These are phyloP conservation scores for Linum trigynum DNA, from an alignment of 345 rosid genomes.

Conservation along the genomic window DNA sequence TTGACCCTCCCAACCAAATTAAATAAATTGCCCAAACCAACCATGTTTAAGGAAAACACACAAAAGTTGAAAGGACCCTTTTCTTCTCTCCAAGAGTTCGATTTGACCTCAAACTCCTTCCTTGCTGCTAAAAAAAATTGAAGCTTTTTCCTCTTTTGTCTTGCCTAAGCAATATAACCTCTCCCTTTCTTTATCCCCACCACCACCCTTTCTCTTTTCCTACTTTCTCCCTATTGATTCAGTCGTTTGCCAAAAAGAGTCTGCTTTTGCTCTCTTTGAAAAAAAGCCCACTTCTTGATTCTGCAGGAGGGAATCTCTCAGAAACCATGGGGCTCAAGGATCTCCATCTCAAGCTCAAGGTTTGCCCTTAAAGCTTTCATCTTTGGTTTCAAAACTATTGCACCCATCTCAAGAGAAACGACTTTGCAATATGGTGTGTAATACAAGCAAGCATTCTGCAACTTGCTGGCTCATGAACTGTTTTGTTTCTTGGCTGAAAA, in stretches of 20 bases:
- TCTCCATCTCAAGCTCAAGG: slow-evolving; percentile 51
- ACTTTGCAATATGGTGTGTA: too few species aligned
- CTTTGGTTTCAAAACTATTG: not conserved
- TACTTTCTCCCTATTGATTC: not conserved
- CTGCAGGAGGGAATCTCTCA: not conserved
- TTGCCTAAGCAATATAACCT: too few species aligned
- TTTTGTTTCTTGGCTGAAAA: not conserved
- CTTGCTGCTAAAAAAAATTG: too few species aligned
- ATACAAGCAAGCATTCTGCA: too few species aligned
- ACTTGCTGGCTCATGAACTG: too few species aligned
- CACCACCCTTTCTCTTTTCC: not conserved
- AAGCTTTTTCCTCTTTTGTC: too few species aligned
- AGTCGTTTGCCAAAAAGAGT: too few species aligned
- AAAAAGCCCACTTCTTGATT: not conserved
- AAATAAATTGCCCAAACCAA: too few species aligned
- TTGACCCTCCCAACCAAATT: too few species aligned
- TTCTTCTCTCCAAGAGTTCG: slow-evolving; percentile 4
- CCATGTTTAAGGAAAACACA: not conserved
- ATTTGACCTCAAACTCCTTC: slow-evolving; percentile 11
- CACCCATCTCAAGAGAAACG: not conserved
- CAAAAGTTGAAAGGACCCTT: not conserved
- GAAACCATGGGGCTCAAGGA: slow-evolving; percentile 39
- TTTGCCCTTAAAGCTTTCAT: slow-evolving; percentile 10
- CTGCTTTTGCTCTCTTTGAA: too few species aligned
- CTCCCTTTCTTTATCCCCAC: too few species aligned